Evolutionary conservation across 139 green algal genomes (phyloP).

Genomic region (Auxenochlorella pyrenoidosa): DNA sequence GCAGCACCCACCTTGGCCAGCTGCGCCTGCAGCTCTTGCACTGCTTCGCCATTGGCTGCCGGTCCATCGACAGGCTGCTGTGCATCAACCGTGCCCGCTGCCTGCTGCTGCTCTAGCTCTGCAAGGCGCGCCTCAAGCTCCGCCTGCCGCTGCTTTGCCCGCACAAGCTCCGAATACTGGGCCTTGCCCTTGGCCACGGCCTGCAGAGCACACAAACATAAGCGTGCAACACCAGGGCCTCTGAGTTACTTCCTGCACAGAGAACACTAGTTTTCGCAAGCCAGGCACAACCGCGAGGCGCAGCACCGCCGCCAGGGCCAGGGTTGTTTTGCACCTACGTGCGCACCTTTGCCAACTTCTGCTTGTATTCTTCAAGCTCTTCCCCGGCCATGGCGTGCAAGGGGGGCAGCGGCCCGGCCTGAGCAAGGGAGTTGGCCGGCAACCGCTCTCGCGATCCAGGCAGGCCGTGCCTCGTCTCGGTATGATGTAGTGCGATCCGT

Average conservation of each 20-base stretch:
- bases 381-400: background rate
- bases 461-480: too few relatives aligned
- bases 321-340: background rate
- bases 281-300: too few relatives aligned
- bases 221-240: background rate
- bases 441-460: background rate
- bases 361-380: slow-evolving; percentile 4
- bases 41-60: background rate
- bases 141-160: slow-evolving; percentile 5
- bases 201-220: background rate
- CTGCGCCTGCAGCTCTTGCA: slow-evolving; percentile 3
- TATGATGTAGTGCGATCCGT: too few relatives aligned
- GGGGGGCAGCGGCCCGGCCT: background rate
- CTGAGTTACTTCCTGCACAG: too few relatives aligned
- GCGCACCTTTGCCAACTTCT: slow-evolving; percentile 6
- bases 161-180: slow-evolving; percentile 1
- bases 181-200: slow-evolving; percentile 28
- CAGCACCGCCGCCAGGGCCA: too few relatives aligned
- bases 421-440: background rate
- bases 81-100: background rate
- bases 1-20: slow-evolving; percentile 3
- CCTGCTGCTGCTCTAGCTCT: background rate
- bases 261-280: too few relatives aligned
- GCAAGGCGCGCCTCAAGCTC: background rate
- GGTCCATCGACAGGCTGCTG: background rate